Conservation (phyloP, 768 basidiomycete species). For the Suillus weaverae region DNA sequence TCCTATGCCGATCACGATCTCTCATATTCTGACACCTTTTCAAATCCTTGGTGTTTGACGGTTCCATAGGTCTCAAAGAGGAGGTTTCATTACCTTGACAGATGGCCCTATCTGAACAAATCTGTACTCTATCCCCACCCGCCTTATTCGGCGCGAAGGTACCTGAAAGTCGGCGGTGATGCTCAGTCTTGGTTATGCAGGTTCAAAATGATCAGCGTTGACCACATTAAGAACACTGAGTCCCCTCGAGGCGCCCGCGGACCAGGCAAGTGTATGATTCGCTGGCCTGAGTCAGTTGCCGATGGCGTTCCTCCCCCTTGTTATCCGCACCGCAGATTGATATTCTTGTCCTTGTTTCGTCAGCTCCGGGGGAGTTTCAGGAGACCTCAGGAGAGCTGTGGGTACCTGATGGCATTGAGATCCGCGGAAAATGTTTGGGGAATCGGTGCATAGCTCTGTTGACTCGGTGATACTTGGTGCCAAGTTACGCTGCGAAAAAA, state of each 20-base stretch:
- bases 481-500: not conserved
- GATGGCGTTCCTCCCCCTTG: not conserved
- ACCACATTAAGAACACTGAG: not conserved
- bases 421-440: not conserved
- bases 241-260: slow-evolving; percentile 1
- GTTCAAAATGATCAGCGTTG: not conserved
- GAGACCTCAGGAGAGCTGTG: not conserved
- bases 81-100: not conserved
- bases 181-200: not conserved
- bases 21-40: not conserved
- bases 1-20: slow-evolving; percentile 2
- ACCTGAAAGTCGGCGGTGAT: slow-evolving; percentile 6
- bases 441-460: not conserved
- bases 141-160: slow-evolving; percentile 5
- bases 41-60: not conserved
- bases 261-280: not conserved
- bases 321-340: not conserved
- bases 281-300: not conserved
- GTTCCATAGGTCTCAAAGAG: not conserved
- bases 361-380: not conserved
- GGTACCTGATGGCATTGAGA: not conserved
- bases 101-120: not conserved
- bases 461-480: not conserved
- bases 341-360: not conserved
- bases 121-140: slow-evolving; percentile 6